Conservation (phyloP, 2,329 filamentous ascomycete genomes). For the Ascochyta clinopodiicola region DNA sequence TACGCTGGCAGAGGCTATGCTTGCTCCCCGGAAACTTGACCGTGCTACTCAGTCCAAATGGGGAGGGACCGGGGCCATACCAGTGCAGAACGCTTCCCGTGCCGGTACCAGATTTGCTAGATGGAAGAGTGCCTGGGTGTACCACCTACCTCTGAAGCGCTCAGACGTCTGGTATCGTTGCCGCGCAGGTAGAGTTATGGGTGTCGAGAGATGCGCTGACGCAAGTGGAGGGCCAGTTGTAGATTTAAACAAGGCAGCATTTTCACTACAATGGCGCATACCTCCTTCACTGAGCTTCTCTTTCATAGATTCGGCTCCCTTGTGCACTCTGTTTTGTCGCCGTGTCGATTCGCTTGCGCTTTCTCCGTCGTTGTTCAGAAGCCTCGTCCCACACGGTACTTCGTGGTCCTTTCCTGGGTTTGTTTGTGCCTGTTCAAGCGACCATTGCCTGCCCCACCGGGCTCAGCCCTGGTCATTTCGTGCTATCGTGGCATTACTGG, state of each 20-base stretch:
- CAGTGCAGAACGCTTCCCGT: constrained; percentile 22
- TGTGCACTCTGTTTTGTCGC: constrained; percentile 23
- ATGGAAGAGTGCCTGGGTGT: constrained; percentile 5
- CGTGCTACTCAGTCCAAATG: constrained; percentile 4
- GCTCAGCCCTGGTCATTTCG: constrained; percentile 18
- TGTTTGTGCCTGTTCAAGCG: constrained; percentile 42
- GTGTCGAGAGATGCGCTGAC: constrained; percentile 23
- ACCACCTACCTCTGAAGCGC: constrained; percentile 19
- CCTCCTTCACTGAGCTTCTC: constrained; percentile 13
- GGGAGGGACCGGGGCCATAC: neutral
- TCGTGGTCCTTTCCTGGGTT: constrained; percentile 32
- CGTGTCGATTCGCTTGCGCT: constrained; percentile 19
- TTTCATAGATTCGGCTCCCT: constrained; percentile 29
- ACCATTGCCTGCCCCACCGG: constrained; percentile 22
- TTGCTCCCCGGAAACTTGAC: constrained; percentile 18
- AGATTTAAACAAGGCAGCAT: constrained; percentile 21
- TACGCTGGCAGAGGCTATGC: constrained; percentile 17
- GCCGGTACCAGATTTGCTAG: constrained; percentile 22
- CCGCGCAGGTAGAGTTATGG: constrained; percentile 21
- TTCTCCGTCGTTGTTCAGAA: constrained; percentile 16
- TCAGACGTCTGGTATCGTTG: constrained; percentile 21
- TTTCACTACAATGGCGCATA: constrained; percentile 4
- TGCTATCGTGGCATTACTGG: constrained; percentile 37
- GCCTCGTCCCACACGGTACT: constrained; percentile 30
- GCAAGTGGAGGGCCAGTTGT: constrained; percentile 19